phyloP scores from a whole-genome alignment of 2,329 filamentous ascomycete genomes.

The Trichoderma guizhouense region DNA sequence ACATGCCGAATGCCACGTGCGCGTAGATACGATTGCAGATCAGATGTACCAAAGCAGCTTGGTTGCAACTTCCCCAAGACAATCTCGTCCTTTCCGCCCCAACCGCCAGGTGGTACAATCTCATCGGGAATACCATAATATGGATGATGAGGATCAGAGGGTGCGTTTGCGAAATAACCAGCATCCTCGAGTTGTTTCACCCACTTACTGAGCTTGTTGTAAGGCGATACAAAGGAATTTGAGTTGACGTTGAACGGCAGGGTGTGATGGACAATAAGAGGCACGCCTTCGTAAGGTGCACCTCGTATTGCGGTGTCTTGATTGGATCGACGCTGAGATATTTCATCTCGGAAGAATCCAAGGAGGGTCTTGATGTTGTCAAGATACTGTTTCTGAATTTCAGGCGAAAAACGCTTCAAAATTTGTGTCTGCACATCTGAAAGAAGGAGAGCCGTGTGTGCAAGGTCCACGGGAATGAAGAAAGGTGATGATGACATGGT shows the following conservation, averaged over 20 bases:
- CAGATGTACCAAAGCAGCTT: constrained; percentile 5
- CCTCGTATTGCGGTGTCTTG: background rate
- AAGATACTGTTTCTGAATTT: background rate
- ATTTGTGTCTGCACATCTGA: constrained; percentile 11
- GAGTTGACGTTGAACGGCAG: constrained; percentile 1
- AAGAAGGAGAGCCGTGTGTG: background rate
- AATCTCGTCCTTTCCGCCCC: constrained; percentile 3
- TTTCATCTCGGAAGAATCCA: background rate
- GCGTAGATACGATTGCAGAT: background rate
- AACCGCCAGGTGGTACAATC: background rate
- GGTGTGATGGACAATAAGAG: constrained; percentile 3
- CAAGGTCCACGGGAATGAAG: background rate
- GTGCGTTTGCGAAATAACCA: background rate
- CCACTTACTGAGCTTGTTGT: constrained; percentile 9
- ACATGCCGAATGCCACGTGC: background rate
- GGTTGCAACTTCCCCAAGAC: background rate
- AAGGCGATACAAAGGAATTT: constrained; percentile 2
- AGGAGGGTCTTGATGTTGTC: background rate
- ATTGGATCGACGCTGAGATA: background rate
- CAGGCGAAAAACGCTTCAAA: background rate
- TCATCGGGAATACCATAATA: background rate
- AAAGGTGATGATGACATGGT: background rate
- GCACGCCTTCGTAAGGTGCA: background rate
- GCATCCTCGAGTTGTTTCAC: background rate
- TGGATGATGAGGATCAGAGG: background rate